Evolutionary conservation across 164 flowering plant species (phyloP), one percentile per base, ranked within the genome.

Genomic region (Piper betle): DNA sequence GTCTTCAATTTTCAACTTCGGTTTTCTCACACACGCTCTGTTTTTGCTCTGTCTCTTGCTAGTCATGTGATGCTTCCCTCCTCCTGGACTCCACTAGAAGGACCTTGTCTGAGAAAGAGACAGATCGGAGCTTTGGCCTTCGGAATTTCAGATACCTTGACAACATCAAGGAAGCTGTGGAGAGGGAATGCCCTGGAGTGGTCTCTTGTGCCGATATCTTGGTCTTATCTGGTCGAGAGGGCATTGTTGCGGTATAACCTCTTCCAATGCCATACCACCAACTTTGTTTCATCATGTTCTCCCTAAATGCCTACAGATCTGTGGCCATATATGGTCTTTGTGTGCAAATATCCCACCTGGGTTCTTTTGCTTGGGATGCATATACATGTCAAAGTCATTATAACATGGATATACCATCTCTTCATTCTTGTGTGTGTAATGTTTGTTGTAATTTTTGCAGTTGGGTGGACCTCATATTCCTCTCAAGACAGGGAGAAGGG

Each of bases 1-100:
- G 9, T 25, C 33, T 25, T 25, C 33, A 25, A 25, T 25, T 25
- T 25, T 25, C 33, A 25, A 25, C 33, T 25, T 25, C 33, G 33
- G 33, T 25, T 10, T 46, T 46, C 12, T 46, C 3, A 46, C 3
- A 10, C 0, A 9, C 13, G 15, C 15, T 46, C 15, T 10, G 10
- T 9, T 46, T 3, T 46, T 46, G 3, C 39, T 37, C 6, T 68
- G 39, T 41, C 60, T 57, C 12, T 69, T 48, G 25, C 16, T 62
- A 92, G 98, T 84, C 91, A 37, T 92, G 98, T 74, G 98, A 92
- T 79, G 98, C 98, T 68, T 92, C 98, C 9, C 79, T 92, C 59
- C 77, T 92, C 61, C 80, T 92, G 88, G 98, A 92, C 69, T 87
- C 98, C 15, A 92, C 97, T 48, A 89, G 96, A 80, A 93, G 91